These are phyloP conservation scores for Diaporthe vaccinii DNA, from an alignment of 2,329 filamentous ascomycete species.

Conservation along the genomic window DNA sequence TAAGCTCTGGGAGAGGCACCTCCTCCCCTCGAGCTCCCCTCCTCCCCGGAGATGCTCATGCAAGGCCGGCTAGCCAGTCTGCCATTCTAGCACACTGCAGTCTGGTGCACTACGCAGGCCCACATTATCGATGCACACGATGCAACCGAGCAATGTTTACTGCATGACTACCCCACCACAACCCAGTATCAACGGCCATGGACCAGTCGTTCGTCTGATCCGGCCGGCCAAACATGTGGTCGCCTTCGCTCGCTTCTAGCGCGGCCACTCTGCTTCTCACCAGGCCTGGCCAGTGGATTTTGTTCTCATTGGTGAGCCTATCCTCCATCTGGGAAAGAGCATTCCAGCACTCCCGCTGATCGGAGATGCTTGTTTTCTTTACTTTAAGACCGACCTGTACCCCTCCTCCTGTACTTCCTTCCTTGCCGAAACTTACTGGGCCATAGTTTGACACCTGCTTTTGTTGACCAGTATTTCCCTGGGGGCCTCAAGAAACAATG, in stretches of 20 bases:
- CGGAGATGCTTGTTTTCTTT: slow-evolving; percentile 27
- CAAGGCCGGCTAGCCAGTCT: background rate
- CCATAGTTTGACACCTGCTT: background rate
- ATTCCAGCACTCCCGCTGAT: slow-evolving; percentile 3
- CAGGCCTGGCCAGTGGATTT: slow-evolving; percentile 2
- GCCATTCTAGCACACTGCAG: no score
- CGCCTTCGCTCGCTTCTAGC: slow-evolving; percentile 7
- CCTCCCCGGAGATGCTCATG: slow-evolving; percentile 24
- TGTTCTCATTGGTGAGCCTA: background rate
- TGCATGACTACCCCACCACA: slow-evolving; percentile 16
- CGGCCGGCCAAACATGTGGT: background rate
- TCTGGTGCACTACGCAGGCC: background rate
- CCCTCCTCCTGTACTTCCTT: background rate
- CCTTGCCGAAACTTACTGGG: background rate
- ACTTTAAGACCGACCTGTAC: background rate
- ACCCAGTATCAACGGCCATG: background rate
- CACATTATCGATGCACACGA: slow-evolving; percentile 17
- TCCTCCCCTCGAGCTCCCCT: background rate
- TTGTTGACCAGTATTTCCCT: background rate
- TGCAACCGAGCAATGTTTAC: slow-evolving; percentile 12
- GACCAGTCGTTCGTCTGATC: background rate
- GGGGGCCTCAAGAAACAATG: slow-evolving; percentile 49
- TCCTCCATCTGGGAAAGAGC: slow-evolving; percentile 14
- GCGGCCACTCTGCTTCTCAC: background rate
- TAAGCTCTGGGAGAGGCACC: background rate